Percentiles rank a stretch among this genome's conserved stretches.
phyloP scores from a whole-genome alignment of 768 basidiomycete genomes.

The Tylopilus balloui region DNA sequence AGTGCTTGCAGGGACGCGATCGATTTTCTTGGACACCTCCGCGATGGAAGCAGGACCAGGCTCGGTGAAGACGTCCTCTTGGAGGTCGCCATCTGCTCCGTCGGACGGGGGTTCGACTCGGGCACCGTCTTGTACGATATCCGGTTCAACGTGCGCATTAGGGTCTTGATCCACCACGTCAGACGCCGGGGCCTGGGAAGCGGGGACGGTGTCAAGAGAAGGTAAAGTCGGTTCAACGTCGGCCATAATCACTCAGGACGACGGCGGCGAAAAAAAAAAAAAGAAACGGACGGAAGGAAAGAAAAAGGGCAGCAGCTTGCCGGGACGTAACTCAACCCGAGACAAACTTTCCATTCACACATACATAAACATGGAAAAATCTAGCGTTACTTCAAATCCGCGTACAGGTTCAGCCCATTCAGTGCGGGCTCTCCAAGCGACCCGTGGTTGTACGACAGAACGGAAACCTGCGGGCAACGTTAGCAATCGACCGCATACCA shows the following conservation, averaged over 20 bases:
- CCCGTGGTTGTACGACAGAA: slow-evolving; percentile 81
- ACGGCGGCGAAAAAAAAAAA: slow-evolving; percentile 11
- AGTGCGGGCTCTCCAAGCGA: slow-evolving; percentile 73
- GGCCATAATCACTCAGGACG: slow-evolving; percentile 33
- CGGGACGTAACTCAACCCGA: slow-evolving; percentile 13
- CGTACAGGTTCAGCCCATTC: slow-evolving; percentile 68
- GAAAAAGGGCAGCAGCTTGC: slow-evolving; percentile 3
- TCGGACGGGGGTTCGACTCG: slow-evolving; percentile 14
- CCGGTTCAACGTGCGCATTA: slow-evolving; percentile 17
- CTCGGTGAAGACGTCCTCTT: slow-evolving; percentile 18
- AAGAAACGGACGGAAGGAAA: slow-evolving; percentile 8
- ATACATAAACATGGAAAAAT: slow-evolving; percentile 20
- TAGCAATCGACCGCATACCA: background rate
- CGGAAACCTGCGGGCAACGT: slow-evolving; percentile 50
- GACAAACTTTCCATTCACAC: slow-evolving; percentile 12
- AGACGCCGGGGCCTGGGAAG: slow-evolving; percentile 19
- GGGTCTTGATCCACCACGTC: slow-evolving; percentile 31
- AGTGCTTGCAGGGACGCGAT: slow-evolving; percentile 15
- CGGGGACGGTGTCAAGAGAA: slow-evolving; percentile 20
- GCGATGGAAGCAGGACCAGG: slow-evolving; percentile 13
- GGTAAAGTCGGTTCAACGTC: slow-evolving; percentile 30
- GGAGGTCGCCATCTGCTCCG: slow-evolving; percentile 14
- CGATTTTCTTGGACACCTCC: slow-evolving; percentile 26
- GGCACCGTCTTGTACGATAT: slow-evolving; percentile 19
- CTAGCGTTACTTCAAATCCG: slow-evolving; percentile 32